Evolutionary conservation across 768 basidiomycete genomes (phyloP), one percentile per base, ranked within the genome.

Genomic region (Boletus subcaerulescens): DNA sequence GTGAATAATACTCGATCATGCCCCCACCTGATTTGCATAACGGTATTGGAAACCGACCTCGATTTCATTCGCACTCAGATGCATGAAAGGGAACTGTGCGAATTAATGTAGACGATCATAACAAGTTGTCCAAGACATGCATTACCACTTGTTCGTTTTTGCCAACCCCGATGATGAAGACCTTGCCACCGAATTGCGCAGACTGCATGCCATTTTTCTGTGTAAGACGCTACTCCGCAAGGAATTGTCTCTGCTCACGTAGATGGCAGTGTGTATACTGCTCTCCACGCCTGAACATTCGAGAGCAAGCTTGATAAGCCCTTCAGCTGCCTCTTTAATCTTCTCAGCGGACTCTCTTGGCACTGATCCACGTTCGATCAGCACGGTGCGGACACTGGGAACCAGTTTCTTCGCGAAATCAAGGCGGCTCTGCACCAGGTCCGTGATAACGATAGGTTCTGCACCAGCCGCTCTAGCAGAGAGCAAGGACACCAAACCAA

Each of bases 81-180:
- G 81, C 85, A 87, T 86, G 69, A 87, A 86, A 17, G 86, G 85
- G 73, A 87, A 86, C 81, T 81, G 45, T 18, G 15, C 38, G 39
- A 12, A 24, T 47, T 26, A 33, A 46, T 55, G 24, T 60, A 20
- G 31, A 32, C 22, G 33, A 31, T 43, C 11, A 13, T 38, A 31
- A 17, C n/a, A 15, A 31, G 24, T 31, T 33, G 39, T 13, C 39
- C 51, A 15, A 15, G 20, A 1, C 44, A 62, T 76, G 29, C 36
- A 38, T 65, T 58, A 84, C 83, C 64, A 72, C 50, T 68, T 80
- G 82, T 68, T 86, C 83, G 63, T 77, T 80, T 67, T 83, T 82
- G 22, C 85, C 85, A 14, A 86, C 84, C 48, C 86, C 86, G 32
- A 87, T 85, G 56, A 87, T 81, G 66, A 86, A 86, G 24, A 87